Evolutionary conservation across 2,329 filamentous ascomycete species (phyloP).

Genomic region (Ophiostoma montium): DNA sequence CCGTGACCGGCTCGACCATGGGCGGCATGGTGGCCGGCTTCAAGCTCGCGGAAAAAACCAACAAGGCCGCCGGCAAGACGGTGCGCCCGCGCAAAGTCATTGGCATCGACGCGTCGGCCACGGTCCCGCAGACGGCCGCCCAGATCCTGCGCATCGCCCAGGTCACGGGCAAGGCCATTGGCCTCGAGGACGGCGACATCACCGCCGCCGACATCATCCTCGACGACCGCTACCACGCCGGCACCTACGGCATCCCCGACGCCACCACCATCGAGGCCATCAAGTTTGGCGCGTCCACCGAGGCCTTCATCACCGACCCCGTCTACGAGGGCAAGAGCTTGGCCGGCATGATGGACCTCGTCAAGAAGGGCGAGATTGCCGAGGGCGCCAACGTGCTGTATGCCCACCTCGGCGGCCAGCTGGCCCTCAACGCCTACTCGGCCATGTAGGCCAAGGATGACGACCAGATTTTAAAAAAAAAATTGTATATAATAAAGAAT

Average conservation of each 20-base stretch:
- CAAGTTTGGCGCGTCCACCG: constrained; percentile 50
- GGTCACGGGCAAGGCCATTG: constrained; percentile 48
- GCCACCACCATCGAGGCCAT: constrained; percentile 53
- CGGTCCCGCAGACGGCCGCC: constrained; percentile 44
- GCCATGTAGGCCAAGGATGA: constrained; percentile 18
- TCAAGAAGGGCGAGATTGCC: constrained; percentile 44
- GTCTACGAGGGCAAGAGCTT: constrained; percentile 67
- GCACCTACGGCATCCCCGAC: constrained; percentile 54
- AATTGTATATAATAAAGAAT: not conserved
- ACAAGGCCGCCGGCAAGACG: constrained; percentile 2
- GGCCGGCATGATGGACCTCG: constrained; percentile 56
- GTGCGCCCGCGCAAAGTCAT: constrained; percentile 39
- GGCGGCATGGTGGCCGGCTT: constrained; percentile 62
- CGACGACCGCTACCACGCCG: constrained; percentile 51
- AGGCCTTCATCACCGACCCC: constrained; percentile 61
- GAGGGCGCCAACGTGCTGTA: constrained; percentile 52
- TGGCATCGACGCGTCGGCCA: constrained; percentile 53
- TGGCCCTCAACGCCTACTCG: constrained; percentile 56
- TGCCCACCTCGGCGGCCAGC: constrained; percentile 56
- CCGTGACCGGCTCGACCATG: constrained; percentile 56
- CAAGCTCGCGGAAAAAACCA: constrained; percentile 41
- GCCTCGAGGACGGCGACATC: constrained; percentile 43
- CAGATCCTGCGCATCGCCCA: constrained; percentile 55
- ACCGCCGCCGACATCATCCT: constrained; percentile 47
- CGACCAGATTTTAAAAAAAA: not conserved